phyloP scores from a whole-genome alignment of 148 eudicot genomes.

The Rhododendron molle region DNA sequence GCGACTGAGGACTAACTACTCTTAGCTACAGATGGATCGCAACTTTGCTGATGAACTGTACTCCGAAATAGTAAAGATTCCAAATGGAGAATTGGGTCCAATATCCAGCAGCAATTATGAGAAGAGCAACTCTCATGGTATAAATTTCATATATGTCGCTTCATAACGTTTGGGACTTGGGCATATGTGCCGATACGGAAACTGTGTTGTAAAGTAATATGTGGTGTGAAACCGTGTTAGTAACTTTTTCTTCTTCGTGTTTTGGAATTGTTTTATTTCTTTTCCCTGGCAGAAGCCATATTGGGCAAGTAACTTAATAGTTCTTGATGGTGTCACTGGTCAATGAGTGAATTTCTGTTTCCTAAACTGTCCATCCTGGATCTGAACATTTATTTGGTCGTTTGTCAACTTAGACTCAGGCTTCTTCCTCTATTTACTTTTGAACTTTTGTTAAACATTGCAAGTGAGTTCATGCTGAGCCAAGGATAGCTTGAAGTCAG shows the following conservation, averaged over 20 bases:
- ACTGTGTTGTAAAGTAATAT: not conserved
- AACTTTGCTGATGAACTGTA: slow-evolving; percentile 36
- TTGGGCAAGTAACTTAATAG: not conserved
- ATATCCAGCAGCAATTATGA: slow-evolving; percentile 5
- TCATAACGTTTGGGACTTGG: not conserved
- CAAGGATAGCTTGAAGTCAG: not conserved
- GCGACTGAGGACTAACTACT: not conserved
- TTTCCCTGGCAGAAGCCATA: not conserved
- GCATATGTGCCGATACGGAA: not conserved
- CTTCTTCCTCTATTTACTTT: not conserved
- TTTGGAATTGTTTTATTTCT: not conserved
- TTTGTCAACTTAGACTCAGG: not conserved
- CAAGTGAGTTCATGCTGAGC: not conserved
- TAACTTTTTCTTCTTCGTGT: not conserved
- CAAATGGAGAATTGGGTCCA: slow-evolving; percentile 15
- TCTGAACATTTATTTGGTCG: not conserved
- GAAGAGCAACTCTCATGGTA: slow-evolving; percentile 16
- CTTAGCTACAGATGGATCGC: slow-evolving; percentile 17
- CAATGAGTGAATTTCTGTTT: not conserved
- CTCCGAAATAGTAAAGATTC: slow-evolving; percentile 23
- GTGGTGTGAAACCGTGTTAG: not conserved
- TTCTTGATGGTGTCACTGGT: not conserved
- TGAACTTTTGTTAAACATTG: not conserved
- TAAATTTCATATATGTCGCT: not conserved
- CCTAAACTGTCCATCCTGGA: not conserved